These are phyloP conservation scores for Galeopsis tetrahit DNA, from an alignment of 257 asterid species.

Conservation along the genomic window DNA sequence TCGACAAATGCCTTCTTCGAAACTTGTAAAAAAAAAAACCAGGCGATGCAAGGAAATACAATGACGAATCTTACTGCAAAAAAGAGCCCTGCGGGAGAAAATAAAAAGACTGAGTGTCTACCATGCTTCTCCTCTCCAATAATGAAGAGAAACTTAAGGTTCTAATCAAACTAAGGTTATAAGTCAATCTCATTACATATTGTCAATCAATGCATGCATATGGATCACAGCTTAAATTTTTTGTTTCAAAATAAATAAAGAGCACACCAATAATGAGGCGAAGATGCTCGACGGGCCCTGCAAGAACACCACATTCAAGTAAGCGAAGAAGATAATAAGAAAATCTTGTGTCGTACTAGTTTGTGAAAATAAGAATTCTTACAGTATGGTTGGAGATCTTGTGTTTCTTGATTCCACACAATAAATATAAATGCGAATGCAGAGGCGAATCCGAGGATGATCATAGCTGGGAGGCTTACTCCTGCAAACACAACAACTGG, in stretches of 20 bases:
- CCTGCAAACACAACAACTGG: not conserved
- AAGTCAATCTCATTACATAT: too few relatives aligned
- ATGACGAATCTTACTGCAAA: not conserved
- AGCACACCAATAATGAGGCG: too few relatives aligned
- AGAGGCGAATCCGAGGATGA: not conserved
- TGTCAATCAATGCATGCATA: too few relatives aligned
- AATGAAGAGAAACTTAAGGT: not conserved
- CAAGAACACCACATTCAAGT: too few relatives aligned
- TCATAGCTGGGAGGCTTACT: not conserved
- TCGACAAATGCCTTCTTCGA: slow-evolving; percentile 1
- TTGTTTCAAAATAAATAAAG: too few relatives aligned
- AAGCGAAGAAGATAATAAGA: too few relatives aligned
- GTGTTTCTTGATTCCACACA: too few relatives aligned
- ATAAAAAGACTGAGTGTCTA: not conserved
- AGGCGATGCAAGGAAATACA: not conserved
- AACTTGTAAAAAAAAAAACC: not conserved
- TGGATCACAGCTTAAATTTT: too few relatives aligned
- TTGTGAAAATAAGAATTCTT: not conserved
- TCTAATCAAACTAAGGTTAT: too few relatives aligned
- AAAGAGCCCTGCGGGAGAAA: not conserved
- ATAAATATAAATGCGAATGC: not conserved
- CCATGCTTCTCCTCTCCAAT: not conserved
- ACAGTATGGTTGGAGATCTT: too few relatives aligned
- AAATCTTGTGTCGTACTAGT: too few relatives aligned
- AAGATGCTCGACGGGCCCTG: too few relatives aligned